A percentile compares a stretch with the other conserved stretches of the same genome.
These are phyloP conservation scores for Hemisphaericaspora xylofermentans DNA, from an alignment of 1,139 yeast species.

Conservation along the genomic window DNA sequence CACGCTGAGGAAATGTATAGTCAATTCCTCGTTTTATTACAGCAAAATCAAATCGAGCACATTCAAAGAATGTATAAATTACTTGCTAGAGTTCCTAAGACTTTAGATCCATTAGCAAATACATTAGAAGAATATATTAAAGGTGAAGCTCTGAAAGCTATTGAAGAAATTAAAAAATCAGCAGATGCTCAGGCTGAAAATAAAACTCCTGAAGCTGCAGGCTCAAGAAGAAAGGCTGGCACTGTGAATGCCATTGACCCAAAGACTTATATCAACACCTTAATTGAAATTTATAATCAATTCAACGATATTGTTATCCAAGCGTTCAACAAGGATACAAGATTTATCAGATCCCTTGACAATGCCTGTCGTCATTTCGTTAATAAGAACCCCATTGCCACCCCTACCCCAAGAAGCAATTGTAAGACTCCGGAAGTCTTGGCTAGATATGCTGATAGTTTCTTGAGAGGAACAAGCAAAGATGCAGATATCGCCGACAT, in stretches of 20 bases:
- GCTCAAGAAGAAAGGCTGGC: slow-evolving; percentile 22
- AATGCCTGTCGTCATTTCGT: slow-evolving; percentile 85
- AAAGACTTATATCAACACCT: slow-evolving; percentile 73
- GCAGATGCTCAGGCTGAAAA: slow-evolving; percentile 45
- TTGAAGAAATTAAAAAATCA: slow-evolving; percentile 58
- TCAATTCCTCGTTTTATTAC: slow-evolving; percentile 71
- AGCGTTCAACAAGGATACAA: slow-evolving; percentile 75
- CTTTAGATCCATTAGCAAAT: slow-evolving; percentile 75
- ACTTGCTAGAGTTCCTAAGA: slow-evolving; percentile 70
- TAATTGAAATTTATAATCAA: slow-evolving; percentile 67
- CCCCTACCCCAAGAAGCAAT: slow-evolving; percentile 49
- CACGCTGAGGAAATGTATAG: slow-evolving; percentile 78
- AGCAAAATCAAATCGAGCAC: slow-evolving; percentile 74
- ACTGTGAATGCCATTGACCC: slow-evolving; percentile 57
- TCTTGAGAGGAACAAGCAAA: slow-evolving; percentile 73
- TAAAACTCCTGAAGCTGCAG: slow-evolving; percentile 19
- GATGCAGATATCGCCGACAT: slow-evolving; percentile 70
- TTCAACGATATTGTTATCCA: slow-evolving; percentile 64
- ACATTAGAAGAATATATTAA: slow-evolving; percentile 74
- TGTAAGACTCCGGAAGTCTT: slow-evolving; percentile 84
- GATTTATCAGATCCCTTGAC: slow-evolving; percentile 85
- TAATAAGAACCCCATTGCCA: slow-evolving; percentile 79
- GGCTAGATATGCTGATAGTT: slow-evolving; percentile 84
- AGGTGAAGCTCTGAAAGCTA: slow-evolving; percentile 67
- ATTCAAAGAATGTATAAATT: slow-evolving; percentile 77